Conservation (phyloP, 768 basidiomycete species). For the Cystobasidium ongulense region DNA sequence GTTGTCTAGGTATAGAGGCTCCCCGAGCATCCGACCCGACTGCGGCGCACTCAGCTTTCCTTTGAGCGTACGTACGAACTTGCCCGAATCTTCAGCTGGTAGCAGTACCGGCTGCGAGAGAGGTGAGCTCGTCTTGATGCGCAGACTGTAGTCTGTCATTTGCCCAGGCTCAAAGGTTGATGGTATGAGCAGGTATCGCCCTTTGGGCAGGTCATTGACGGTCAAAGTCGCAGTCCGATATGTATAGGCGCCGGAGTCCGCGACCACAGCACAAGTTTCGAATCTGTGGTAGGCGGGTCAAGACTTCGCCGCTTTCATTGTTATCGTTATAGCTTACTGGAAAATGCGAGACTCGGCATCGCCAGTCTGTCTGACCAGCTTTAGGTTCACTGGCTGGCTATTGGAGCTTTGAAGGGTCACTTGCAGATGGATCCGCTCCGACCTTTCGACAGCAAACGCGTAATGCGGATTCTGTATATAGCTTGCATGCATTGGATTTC, state of each 20-base stretch:
- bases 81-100: constrained; percentile 14
- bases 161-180: constrained; percentile 1
- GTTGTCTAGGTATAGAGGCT: neutral
- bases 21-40: neutral
- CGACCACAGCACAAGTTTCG: constrained; percentile 1
- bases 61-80: neutral
- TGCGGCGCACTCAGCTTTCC: neutral
- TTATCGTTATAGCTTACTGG: neutral
- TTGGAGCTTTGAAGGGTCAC: neutral
- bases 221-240: neutral
- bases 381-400: constrained; percentile 3
- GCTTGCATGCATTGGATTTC: constrained; percentile 6
- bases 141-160: neutral
- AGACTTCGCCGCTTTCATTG: too few relatives aligned
- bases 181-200: neutral
- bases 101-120: neutral
- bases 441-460: neutral
- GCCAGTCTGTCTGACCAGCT: neutral
- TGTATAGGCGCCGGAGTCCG: neutral
- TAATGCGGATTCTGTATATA: constrained; percentile 22
- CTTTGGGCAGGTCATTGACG: neutral
- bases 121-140: neutral
- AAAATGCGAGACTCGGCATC: neutral
- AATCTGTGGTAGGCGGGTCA: neutral
- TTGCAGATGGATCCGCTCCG: neutral